These are phyloP conservation scores for Lactarius sp. DNA, from an alignment of 768 basidiomycete species.

Conservation along the genomic window DNA sequence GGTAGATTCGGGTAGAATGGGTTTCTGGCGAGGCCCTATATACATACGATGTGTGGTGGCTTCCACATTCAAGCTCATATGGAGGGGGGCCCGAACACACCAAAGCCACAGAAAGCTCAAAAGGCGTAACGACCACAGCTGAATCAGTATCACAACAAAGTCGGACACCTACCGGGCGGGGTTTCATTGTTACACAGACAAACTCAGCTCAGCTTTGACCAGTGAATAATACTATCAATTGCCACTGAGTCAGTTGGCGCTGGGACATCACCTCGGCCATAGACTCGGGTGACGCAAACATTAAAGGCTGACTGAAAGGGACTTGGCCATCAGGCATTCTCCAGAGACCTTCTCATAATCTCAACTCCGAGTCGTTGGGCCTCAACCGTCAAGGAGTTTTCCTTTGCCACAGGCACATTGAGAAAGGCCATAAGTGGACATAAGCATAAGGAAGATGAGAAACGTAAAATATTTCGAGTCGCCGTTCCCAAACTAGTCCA, in stretches of 20 bases:
- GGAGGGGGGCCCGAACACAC: conserved; percentile 10
- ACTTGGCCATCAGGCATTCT: neutral
- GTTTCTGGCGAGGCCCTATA: conserved; percentile 11
- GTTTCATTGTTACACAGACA: conserved; percentile 5
- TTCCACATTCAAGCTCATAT: conserved; percentile 19
- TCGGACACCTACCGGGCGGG: conserved; percentile 9
- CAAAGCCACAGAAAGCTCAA: conserved; percentile 20
- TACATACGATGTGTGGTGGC: conserved; percentile 21
- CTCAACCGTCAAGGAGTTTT: neutral
- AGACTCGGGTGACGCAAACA: neutral
- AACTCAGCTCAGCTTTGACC: conserved; percentile 1
- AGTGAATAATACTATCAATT: neutral
- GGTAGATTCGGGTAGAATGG: neutral
- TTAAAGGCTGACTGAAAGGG: neutral
- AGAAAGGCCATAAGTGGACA: neutral
- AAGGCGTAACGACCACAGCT: conserved; percentile 12
- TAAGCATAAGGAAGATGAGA: neutral
- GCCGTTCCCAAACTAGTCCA: neutral
- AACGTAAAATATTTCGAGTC: neutral
- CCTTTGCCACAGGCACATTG: neutral
- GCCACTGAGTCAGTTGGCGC: neutral
- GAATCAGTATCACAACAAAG: neutral
- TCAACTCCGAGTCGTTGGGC: neutral
- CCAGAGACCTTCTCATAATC: neutral
- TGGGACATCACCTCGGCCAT: neutral